A percentile compares a stretch with the other conserved stretches of the same genome.
Conservation (phyloP, 441 rosid genomes). For the Pelargonium exstipulatum region DNA sequence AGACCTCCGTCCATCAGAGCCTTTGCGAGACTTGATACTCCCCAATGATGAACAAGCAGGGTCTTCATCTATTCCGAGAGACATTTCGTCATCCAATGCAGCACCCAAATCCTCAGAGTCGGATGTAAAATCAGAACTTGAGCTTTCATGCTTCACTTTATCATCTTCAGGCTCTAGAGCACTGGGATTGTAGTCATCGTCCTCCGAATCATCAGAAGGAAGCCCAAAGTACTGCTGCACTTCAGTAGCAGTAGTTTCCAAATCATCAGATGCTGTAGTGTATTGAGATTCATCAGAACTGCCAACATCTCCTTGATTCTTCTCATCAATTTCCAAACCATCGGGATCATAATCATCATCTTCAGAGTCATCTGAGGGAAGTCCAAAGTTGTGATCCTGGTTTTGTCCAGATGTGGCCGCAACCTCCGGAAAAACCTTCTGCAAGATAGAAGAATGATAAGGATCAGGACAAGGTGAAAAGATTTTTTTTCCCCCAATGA, state of each 20-base stretch:
- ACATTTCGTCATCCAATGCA: conserved; percentile 25
- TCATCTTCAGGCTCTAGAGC: conserved; percentile 38
- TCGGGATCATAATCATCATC: conserved; percentile 79
- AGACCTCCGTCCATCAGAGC: conserved; percentile 24
- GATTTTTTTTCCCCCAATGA: conserved; percentile 6
- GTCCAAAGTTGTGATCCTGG: conserved; percentile 50
- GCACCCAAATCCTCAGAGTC: conserved; percentile 67
- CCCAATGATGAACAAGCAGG: conserved; percentile 6
- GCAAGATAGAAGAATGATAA: conserved; percentile 28
- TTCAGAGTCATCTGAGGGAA: conserved; percentile 84
- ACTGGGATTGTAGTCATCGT: conserved; percentile 76
- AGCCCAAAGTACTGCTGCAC: conserved; percentile 34
- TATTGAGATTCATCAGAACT: conserved; percentile 62
- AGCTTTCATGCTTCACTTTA: conserved; percentile 43
- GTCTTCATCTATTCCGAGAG: conserved; percentile 33
- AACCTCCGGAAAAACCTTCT: conserved; percentile 94
- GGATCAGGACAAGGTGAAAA: conserved; percentile 6
- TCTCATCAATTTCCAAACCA: conserved; percentile 33
- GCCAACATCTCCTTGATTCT: conserved; percentile 41
- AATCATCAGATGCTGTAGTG: conserved; percentile 55
- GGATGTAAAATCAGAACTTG: conserved; percentile 71
- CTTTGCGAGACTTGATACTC: conserved; percentile 17
- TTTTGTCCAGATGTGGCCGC: conserved; percentile 44
- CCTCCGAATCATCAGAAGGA: conserved; percentile 91
- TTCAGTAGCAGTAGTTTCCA: conserved; percentile 32